Evolutionary conservation across 495 filamentous ascomycete genomes (phyloP).

Genomic region (Hypoxylon trugodes): DNA sequence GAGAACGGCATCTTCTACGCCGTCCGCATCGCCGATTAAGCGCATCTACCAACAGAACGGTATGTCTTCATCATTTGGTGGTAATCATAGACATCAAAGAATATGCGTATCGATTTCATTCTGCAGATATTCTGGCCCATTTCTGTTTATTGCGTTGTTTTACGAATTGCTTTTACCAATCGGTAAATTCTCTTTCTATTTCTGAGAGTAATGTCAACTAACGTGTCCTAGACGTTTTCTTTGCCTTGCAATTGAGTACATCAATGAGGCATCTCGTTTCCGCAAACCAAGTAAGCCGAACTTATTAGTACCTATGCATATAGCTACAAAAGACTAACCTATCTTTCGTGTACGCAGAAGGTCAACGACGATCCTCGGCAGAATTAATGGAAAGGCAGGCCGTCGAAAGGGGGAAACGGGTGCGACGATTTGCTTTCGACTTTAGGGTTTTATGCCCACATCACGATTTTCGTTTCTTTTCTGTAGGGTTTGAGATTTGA

Average conservation of each 20-base stretch:
- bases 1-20: slow-evolving; percentile 62
- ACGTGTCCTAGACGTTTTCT: background rate
- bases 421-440: too few species aligned
- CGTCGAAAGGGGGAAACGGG: too few species aligned
- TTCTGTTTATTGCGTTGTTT: slow-evolving; percentile 1
- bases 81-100: background rate
- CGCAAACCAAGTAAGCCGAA: slow-evolving; percentile 13
- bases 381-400: slow-evolving; percentile 9
- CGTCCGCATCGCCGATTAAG: slow-evolving; percentile 48
- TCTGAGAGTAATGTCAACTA: background rate
- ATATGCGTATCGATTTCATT: background rate
- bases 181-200: background rate
- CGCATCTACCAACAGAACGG: background rate
- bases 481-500: too few species aligned
- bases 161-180: background rate
- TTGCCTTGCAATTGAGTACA: background rate
- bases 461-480: slow-evolving; percentile 3
- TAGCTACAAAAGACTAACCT: too few species aligned
- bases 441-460: slow-evolving; percentile 3
- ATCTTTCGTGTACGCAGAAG: background rate
- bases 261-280: background rate
- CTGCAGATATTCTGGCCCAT: background rate
- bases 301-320: too few species aligned
- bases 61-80: slow-evolving; percentile 12
- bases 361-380: too few species aligned